Conservation (phyloP, 768 basidiomycete genomes). For the Suillus clintonianus region DNA sequence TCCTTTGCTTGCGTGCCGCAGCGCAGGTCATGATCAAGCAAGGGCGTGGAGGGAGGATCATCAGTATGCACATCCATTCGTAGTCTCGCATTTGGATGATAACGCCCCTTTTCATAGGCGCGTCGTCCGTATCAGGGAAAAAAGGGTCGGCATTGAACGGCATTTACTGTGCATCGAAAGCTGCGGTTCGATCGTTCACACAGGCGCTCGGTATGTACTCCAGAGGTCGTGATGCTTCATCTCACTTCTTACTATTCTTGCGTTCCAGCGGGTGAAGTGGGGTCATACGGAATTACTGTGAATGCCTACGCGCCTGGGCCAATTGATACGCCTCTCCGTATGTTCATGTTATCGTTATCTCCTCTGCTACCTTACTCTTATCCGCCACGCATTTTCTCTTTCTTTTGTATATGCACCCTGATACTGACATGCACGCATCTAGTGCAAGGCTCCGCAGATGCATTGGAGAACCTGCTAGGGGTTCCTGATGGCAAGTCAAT, state of each 20-base stretch:
- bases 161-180: slow-evolving; percentile 6
- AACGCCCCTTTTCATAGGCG: slow-evolving; percentile 8
- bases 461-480: neutral
- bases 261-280: slow-evolving; percentile 22
- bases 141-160: slow-evolving; percentile 24
- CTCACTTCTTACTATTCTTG: neutral
- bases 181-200: slow-evolving; percentile 7
- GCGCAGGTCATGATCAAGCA: slow-evolving; percentile 46
- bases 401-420: neutral
- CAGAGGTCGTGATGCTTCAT: neutral
- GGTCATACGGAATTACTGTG: slow-evolving; percentile 17
- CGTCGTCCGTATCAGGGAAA: slow-evolving; percentile 38
- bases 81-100: neutral
- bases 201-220: slow-evolving; percentile 1
- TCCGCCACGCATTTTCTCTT: neutral
- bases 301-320: slow-evolving; percentile 23
- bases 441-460: neutral
- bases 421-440: neutral
- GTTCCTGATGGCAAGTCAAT: neutral
- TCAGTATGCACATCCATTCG: slow-evolving; percentile 25
- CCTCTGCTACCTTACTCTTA: neutral
- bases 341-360: neutral
- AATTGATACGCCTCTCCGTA: slow-evolving; percentile 17
- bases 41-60: slow-evolving; percentile 42
- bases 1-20: slow-evolving; percentile 44